These are phyloP conservation scores for Yamadazyma sp. DNA, from an alignment of 1,139 yeast species.

Conservation along the genomic window DNA sequence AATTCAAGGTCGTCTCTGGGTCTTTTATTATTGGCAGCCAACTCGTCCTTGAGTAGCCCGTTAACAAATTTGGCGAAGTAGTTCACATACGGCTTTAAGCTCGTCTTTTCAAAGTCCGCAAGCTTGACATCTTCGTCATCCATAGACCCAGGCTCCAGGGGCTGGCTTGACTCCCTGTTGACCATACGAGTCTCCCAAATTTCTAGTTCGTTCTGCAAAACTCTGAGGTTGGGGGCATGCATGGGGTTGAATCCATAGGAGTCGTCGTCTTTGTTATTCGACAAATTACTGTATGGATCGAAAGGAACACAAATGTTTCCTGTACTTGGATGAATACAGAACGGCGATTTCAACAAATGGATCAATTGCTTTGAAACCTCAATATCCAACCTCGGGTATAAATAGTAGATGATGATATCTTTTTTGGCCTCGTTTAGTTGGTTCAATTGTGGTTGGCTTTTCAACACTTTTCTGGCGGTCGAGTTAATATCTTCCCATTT, in stretches of 20 bases:
- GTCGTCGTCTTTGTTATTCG: conserved; percentile 37
- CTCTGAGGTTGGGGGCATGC: conserved; percentile 73
- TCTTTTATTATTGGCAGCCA: conserved; percentile 44
- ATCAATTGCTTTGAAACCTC: conserved; percentile 89
- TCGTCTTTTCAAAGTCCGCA: conserved; percentile 62
- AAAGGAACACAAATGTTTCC: conserved; percentile 98
- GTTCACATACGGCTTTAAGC: conserved; percentile 74
- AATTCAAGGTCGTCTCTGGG: conserved; percentile 41
- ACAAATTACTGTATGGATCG: conserved; percentile 48
- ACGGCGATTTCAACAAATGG: conserved; percentile 95
- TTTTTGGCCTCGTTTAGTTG: conserved; percentile 73
- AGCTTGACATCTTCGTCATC: conserved; percentile 22
- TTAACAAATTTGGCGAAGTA: conserved; percentile 66
- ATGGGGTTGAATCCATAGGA: conserved; percentile 70
- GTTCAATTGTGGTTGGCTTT: conserved; percentile 37
- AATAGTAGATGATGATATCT: conserved; percentile 74
- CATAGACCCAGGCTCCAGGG: conserved; percentile 10
- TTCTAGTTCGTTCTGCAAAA: conserved; percentile 57
- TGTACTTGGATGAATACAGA: conserved; percentile 95
- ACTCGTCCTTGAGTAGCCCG: conserved; percentile 56
- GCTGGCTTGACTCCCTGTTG: conserved; percentile 27
- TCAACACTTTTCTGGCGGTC: conserved; percentile 50
- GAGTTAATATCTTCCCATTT: conserved; percentile 86
- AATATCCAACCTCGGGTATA: conserved; percentile 90
- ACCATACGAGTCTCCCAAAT: conserved; percentile 39